Evolutionary conservation across 202 grass and related monocot species (phyloP).

Genomic region (Eragrostis tef): DNA sequence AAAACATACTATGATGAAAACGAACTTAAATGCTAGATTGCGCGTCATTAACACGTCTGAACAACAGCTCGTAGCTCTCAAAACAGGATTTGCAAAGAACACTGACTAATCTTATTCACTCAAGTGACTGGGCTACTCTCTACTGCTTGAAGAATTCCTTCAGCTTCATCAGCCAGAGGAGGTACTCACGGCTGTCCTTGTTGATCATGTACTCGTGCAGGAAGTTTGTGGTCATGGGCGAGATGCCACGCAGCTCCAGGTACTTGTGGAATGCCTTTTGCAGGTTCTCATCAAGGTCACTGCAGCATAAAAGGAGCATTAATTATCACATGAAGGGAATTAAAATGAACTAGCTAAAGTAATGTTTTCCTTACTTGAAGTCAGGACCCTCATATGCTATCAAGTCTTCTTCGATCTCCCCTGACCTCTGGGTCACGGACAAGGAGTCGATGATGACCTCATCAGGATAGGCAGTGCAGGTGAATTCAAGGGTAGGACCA

Average conservation of each 20-base stretch:
- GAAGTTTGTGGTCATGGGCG: conserved; percentile 82
- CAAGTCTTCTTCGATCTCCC: conserved; percentile 42
- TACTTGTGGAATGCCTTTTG: conserved; percentile 93
- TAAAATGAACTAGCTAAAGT: neutral
- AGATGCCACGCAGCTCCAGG: conserved; percentile 82
- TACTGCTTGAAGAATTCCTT: conserved; percentile 79
- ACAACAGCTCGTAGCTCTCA: neutral
- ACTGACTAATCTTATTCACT: conserved; percentile 24
- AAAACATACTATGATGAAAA: conserved; percentile 4
- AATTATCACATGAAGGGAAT: neutral
- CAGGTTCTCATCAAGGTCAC: conserved; percentile 92
- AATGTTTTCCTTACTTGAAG: conserved; percentile 67
- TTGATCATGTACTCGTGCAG: conserved; percentile 96
- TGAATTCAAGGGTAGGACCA: conserved; percentile 65
- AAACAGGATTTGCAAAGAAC: conserved; percentile 26
- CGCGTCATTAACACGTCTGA: neutral
- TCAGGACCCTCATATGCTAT: conserved; percentile 87
- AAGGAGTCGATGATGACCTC: conserved; percentile 80
- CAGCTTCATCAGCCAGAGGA: conserved; percentile 79
- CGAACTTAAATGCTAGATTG: neutral
- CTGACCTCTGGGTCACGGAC: conserved; percentile 56
- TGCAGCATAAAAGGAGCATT: conserved; percentile 38
- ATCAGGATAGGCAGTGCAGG: conserved; percentile 77
- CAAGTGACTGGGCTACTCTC: neutral
- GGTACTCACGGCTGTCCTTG: conserved; percentile 90